Percentiles rank a stretch among this genome's conserved stretches.
Conservation (phyloP, 2,329 filamentous ascomycete genomes). For the Cercospora sesami region DNA sequence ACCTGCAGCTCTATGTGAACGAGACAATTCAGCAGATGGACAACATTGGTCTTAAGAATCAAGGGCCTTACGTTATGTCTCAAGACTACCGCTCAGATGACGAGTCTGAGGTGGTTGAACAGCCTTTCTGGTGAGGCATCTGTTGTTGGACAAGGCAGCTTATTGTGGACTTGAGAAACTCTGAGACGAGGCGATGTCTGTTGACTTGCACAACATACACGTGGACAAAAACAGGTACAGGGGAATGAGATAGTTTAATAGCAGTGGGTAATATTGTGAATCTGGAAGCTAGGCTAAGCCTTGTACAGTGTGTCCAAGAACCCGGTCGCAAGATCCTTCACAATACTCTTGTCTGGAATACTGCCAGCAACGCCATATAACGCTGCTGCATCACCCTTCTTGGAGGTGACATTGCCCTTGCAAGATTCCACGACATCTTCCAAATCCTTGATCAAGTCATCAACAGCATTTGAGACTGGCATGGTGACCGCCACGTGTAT, state of each 20-base stretch:
- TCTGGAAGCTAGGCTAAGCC: conserved; percentile 14
- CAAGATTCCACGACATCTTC: conserved; percentile 64
- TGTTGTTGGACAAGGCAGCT: background rate
- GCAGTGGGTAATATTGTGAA: background rate
- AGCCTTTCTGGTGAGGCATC: conserved; percentile 16
- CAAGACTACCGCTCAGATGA: conserved; percentile 12
- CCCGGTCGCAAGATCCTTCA: conserved; percentile 83
- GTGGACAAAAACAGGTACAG: background rate
- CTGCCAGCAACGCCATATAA: conserved; percentile 94
- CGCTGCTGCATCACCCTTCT: conserved; percentile 76
- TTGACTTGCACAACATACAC: background rate
- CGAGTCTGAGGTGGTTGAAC: conserved; percentile 6
- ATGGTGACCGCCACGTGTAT: conserved; percentile 93
- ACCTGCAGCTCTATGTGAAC: conserved; percentile 19
- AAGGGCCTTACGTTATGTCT: conserved; percentile 10
- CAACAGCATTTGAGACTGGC: conserved; percentile 77
- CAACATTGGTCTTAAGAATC: conserved; percentile 21
- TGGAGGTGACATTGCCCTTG: conserved; percentile 67
- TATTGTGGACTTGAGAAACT: background rate
- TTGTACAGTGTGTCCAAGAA: conserved; percentile 77
- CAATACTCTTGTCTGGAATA: conserved; percentile 91
- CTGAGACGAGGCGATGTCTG: background rate
- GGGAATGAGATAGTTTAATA: background rate
- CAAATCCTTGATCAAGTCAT: conserved; percentile 73
- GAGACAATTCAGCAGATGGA: conserved; percentile 24